Percentiles rank a stretch among this genome's conserved stretches.
Evolutionary conservation across 768 basidiomycete genomes (phyloP).

Genomic region (Glaciozyma martinii): DNA sequence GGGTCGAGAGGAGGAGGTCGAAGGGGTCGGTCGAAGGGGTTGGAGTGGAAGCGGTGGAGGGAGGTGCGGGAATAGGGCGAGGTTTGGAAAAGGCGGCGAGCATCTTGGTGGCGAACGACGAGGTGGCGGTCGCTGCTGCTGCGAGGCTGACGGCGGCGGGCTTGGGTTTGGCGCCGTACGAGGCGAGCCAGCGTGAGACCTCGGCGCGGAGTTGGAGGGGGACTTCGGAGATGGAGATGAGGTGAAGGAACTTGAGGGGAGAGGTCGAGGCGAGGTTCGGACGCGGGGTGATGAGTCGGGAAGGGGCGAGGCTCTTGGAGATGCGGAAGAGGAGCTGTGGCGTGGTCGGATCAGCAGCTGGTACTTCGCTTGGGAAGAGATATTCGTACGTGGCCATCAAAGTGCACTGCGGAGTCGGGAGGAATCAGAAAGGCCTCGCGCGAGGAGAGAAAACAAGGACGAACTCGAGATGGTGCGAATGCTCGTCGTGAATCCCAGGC

Average conservation of each 20-base stretch:
- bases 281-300: slow-evolving; percentile 49
- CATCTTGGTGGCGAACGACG: slow-evolving; percentile 38
- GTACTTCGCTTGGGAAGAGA: slow-evolving; percentile 4
- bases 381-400: slow-evolving; percentile 56
- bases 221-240: slow-evolving; percentile 35
- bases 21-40: slow-evolving; percentile 23
- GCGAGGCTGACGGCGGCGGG: slow-evolving; percentile 46
- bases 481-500: slow-evolving; percentile 83
- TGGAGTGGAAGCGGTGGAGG: slow-evolving; percentile 8
- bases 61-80: slow-evolving; percentile 4
- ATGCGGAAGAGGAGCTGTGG: slow-evolving; percentile 54
- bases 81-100: slow-evolving; percentile 40
- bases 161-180: slow-evolving; percentile 48
- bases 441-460: too few relatives aligned
- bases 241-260: slow-evolving; percentile 13
- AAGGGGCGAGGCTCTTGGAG: slow-evolving; percentile 54
- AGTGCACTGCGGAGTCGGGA: slow-evolving; percentile 45
- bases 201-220: slow-evolving; percentile 71
- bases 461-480: slow-evolving; percentile 57
- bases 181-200: slow-evolving; percentile 67
- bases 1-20: slow-evolving; percentile 35
- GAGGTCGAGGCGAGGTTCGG: slow-evolving; percentile 7
- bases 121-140: slow-evolving; percentile 37
- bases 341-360: slow-evolving; percentile 1
- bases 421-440: too few relatives aligned